These are phyloP conservation scores for Aspergillus viridinutans DNA, from an alignment of 2,329 filamentous ascomycete genomes.

Conservation along the genomic window DNA sequence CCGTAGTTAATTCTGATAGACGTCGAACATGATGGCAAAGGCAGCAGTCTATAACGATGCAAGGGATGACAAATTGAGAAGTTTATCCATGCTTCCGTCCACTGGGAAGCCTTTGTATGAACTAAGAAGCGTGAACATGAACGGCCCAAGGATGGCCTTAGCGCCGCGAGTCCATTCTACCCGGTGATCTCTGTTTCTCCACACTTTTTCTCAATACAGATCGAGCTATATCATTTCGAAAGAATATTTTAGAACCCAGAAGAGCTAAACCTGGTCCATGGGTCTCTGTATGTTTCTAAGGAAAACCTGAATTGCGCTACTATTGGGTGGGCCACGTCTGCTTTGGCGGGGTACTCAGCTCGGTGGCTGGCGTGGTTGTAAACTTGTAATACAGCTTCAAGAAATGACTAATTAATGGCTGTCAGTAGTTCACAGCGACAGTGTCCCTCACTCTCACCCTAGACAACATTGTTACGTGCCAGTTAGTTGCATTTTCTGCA, in stretches of 20 bases:
- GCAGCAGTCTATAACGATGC: background rate
- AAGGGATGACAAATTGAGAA: background rate
- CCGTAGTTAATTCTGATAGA: background rate
- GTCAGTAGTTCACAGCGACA: background rate
- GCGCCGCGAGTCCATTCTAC: background rate
- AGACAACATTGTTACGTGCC: background rate
- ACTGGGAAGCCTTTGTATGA: background rate
- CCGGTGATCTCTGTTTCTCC: too few species aligned
- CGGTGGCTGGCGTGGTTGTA: background rate
- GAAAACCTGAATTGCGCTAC: background rate
- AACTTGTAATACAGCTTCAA: background rate
- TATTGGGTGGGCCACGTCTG: background rate
- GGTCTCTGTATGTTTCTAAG: background rate
- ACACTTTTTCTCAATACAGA: too few species aligned
- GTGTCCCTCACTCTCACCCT: background rate
- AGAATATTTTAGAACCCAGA: background rate
- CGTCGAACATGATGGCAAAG: background rate
- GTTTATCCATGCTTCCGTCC: background rate
- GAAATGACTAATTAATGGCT: background rate
- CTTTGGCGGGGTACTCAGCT: background rate
- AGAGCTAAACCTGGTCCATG: background rate
- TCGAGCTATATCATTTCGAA: background rate
- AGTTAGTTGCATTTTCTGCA: conserved; percentile 4
- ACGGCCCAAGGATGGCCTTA: background rate
- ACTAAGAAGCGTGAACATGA: background rate